Evolutionary conservation across 306 rosid genomes (phyloP), one percentile per base, ranked within the genome.

Genomic region (Abrus pulchellus): DNA sequence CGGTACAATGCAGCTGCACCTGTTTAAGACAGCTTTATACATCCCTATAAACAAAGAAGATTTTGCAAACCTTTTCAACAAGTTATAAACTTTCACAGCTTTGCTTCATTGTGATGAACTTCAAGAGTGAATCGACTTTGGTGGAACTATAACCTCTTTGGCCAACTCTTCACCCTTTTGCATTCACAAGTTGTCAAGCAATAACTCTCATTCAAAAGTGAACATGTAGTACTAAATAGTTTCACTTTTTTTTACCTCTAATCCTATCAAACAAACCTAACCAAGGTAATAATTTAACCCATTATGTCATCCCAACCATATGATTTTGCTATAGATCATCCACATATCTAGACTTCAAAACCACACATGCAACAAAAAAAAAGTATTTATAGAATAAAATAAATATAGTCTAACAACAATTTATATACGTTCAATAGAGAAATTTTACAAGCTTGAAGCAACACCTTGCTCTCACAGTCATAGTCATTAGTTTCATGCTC

Each of bases 1-100:
- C 0, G 5, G 45, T 63, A 47, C 41, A 60, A 60, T 30, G 62
- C 62, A 28, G 33, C 5, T 56, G 62, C 10, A 7, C 12, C 14
- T n/a, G 0, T 20, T 20, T 20, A 20, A 20, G 20, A 20, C 20
- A 20, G 56, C n/a, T 50, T 50, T 13, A 50, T 4, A 54, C 12
- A n/a, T n/a, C n/a, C 13, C 20, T 32, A n/a, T n/a, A 8, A 33
- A 11, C 4, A 36, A 36, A 63, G 0, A 27, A 56, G 13, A 28
- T 10, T 29, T 48, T 9, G 38, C 12, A 34, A 57, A 89, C 96
- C 96, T 91, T 91, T 83, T 91, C 93, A 69, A 91, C 77, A 91
- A 34, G 81, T 91, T 91, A 83, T 91, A 93, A 88, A 91, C 93
- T 86, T 91, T 90, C 1, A 92, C 90, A 75, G 96, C 93, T 88